Conservation (phyloP, 2,329 filamentous ascomycete genomes). For the Orbilia oligospora region DNA sequence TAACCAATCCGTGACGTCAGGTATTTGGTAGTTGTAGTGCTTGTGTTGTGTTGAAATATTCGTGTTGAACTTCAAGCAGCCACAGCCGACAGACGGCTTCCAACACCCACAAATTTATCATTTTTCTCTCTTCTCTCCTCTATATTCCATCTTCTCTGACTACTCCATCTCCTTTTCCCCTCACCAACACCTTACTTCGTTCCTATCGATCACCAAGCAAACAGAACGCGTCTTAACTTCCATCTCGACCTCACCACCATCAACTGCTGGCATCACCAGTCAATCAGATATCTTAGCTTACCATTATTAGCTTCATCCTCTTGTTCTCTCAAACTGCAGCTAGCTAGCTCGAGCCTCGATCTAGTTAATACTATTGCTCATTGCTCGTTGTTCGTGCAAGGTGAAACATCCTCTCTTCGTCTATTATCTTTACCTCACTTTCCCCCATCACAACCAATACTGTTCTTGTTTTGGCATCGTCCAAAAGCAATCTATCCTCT, state of each 20-base stretch:
- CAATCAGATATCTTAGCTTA: not conserved
- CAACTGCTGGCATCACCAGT: not conserved
- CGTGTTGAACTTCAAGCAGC: not conserved
- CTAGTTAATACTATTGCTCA: not conserved
- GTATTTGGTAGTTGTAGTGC: not conserved
- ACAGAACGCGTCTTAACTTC: conserved; percentile 2
- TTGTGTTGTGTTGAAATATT: conserved; percentile 1
- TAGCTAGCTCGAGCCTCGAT: not conserved
- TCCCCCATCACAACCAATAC: not conserved
- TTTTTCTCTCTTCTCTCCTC: not conserved
- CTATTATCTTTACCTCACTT: not conserved
- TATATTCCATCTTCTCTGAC: not conserved
- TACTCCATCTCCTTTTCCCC: not conserved
- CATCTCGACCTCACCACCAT: not conserved
- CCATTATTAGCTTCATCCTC: conserved; percentile 12
- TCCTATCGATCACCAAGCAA: conserved; percentile 1
- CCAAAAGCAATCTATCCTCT: not conserved
- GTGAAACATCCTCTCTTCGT: not conserved
- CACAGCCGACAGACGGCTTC: not conserved
- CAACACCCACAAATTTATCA: not conserved
- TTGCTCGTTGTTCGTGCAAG: not conserved
- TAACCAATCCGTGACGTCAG: too few species aligned
- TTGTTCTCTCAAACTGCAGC: not conserved
- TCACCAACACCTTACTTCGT: not conserved
- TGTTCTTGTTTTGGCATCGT: not conserved